Conservation (phyloP, 805 yeast species). For the Kluyveromyces wickerhamii region DNA sequence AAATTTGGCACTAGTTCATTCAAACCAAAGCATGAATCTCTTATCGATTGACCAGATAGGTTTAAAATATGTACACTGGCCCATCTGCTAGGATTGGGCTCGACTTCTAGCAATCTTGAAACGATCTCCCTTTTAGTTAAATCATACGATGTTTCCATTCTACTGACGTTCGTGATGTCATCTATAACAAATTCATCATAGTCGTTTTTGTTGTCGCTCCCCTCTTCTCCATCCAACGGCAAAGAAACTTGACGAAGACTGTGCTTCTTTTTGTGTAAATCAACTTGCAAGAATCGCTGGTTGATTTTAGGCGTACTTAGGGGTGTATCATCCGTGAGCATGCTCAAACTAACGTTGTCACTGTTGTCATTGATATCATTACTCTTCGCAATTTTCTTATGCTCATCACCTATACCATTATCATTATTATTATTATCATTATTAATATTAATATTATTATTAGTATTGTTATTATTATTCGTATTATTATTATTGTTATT, state of each 20-base stretch:
- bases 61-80: slow-evolving; percentile 12
- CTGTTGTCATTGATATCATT: no score
- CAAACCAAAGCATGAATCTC: slow-evolving; percentile 12
- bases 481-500: no score
- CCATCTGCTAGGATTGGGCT: slow-evolving; percentile 4
- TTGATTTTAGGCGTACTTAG: slow-evolving; percentile 22
- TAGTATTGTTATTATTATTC: no score
- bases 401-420: not conserved
- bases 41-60: slow-evolving; percentile 9
- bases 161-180: slow-evolving; percentile 13
- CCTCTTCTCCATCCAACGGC: no score
- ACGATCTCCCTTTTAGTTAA: slow-evolving; percentile 19
- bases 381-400: no score
- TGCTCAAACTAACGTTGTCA: not conserved
- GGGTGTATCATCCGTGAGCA: slow-evolving; percentile 18
- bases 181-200: slow-evolving; percentile 6
- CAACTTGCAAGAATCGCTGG: slow-evolving; percentile 7
- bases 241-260: no score
- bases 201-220: no score
- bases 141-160: slow-evolving; percentile 18
- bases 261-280: no score
- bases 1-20: slow-evolving; percentile 19
- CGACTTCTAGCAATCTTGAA: slow-evolving; percentile 17
- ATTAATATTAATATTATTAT: no score
- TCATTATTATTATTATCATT: not conserved